A percentile compares a stretch with the other conserved stretches of the same genome.
phyloP scores from a whole-genome alignment of 1,284 basidiomycete genomes.

The Cystobasidium sp. region DNA sequence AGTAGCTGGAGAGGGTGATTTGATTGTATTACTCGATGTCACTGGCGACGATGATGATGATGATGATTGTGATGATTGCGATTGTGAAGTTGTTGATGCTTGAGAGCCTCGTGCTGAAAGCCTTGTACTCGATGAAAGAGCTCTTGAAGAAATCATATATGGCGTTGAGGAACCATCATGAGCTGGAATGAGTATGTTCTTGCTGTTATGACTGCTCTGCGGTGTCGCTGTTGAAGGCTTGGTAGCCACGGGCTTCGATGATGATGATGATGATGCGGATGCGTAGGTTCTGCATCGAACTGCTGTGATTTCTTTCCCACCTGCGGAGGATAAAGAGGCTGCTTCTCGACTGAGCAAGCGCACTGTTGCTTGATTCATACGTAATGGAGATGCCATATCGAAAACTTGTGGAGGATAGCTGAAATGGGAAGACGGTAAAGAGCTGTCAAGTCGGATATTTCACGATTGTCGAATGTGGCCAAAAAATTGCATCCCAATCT shows the following conservation, averaged over 20 bases:
- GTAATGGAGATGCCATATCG: not conserved
- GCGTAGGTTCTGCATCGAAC: slow-evolving; percentile 19
- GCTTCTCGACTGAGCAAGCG: slow-evolving; percentile 19
- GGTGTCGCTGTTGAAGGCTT: not conserved
- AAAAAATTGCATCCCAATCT: slow-evolving; percentile 2
- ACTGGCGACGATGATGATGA: slow-evolving; percentile 1
- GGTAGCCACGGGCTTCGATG: not conserved
- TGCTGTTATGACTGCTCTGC: not conserved
- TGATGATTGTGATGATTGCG: not conserved
- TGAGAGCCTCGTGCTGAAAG: not conserved
- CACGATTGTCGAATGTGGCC: slow-evolving; percentile 1
- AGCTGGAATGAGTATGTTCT: not conserved
- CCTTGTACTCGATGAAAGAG: not conserved
- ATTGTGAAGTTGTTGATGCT: not conserved
- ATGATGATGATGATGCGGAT: slow-evolving; percentile 16
- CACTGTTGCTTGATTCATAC: not conserved
- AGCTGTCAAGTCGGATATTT: not conserved
- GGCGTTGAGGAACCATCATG: not conserved
- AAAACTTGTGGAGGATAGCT: not conserved
- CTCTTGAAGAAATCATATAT: not conserved
- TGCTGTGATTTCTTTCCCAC: slow-evolving; percentile 3
- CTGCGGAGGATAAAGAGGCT: not conserved
- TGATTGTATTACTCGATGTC: not conserved
- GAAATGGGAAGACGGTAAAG: not conserved
- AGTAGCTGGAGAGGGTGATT: not conserved